These are phyloP conservation scores for Taxillus chinensis DNA, from an alignment of 164 flowering plant genomes.

Conservation along the genomic window DNA sequence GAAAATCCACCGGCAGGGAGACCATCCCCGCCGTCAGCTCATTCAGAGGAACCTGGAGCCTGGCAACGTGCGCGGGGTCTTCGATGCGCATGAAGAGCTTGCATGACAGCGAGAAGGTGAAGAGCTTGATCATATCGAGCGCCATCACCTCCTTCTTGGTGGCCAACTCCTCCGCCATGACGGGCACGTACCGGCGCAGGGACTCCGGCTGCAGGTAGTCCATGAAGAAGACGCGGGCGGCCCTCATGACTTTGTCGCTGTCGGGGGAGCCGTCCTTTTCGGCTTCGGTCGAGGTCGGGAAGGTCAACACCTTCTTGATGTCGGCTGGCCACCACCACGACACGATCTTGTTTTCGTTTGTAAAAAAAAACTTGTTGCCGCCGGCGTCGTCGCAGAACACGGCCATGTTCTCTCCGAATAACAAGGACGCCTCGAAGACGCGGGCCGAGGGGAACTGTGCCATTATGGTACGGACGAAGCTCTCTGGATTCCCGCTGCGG, in stretches of 20 bases:
- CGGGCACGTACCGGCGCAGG: conserved; percentile 12
- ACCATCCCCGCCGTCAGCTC: background rate
- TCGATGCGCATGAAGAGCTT: background rate
- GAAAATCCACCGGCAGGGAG: background rate
- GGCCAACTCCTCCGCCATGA: conserved; percentile 18
- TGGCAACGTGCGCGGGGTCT: background rate
- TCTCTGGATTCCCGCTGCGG: conserved; percentile 19
- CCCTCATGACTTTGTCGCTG: conserved; percentile 12
- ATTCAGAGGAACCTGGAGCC: background rate
- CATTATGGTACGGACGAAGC: conserved; percentile 17
- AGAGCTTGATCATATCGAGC: conserved; percentile 15
- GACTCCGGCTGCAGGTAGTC: conserved; percentile 21
- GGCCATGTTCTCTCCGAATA: conserved; percentile 10
- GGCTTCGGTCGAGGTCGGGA: background rate
- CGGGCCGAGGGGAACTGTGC: conserved; percentile 1
- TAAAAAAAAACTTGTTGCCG: conserved; percentile 19
- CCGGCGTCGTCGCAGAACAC: conserved; percentile 12
- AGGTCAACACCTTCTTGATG: conserved; percentile 15
- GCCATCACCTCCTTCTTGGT: conserved; percentile 9
- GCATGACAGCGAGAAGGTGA: background rate
- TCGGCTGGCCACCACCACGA: conserved; percentile 15
- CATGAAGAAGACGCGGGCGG: conserved; percentile 11
- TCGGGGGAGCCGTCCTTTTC: background rate
- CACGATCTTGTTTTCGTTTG: conserved; percentile 19
- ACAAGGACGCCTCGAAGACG: conserved; percentile 19